Percentiles rank a stretch among this genome's conserved stretches.
Conservation (phyloP, 495 filamentous ascomycete species). For the Cryomyces minteri region DNA sequence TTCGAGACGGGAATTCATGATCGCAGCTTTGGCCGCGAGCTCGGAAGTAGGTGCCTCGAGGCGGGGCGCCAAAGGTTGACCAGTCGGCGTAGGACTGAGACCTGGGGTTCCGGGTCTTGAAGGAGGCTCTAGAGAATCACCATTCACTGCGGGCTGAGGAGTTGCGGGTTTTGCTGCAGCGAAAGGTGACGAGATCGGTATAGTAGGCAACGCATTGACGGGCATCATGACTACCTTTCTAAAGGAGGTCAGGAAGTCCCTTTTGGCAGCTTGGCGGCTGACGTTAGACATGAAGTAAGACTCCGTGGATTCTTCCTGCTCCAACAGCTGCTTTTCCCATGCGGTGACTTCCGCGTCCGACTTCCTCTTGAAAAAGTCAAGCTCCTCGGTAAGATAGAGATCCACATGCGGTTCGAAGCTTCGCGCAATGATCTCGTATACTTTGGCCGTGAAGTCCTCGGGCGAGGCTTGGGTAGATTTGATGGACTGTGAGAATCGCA, state of each 20-base stretch:
- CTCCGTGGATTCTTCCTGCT: constrained; percentile 79
- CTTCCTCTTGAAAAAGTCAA: constrained; percentile 60
- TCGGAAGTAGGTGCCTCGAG: constrained; percentile 59
- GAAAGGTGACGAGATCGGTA: constrained; percentile 23
- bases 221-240: constrained; percentile 99
- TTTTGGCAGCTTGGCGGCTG: constrained; percentile 86
- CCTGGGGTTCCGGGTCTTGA: constrained; percentile 11
- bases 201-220: constrained; percentile 57
- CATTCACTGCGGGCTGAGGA: constrained; percentile 4
- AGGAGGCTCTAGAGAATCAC: constrained; percentile 7
- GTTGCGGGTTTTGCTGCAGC: constrained; percentile 27
- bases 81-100: constrained; percentile 1
- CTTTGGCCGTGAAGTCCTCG: constrained; percentile 34
- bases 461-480: constrained; percentile 40
- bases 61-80: constrained; percentile 27
- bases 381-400: constrained; percentile 80
- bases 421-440: constrained; percentile 39
- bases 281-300: constrained; percentile 90
- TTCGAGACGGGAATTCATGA: constrained; percentile 88
- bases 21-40: constrained; percentile 82
- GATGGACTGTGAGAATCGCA: constrained; percentile 54
- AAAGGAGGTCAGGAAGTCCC: constrained; percentile 89
- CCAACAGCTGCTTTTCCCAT: constrained; percentile 84
- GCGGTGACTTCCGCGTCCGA: constrained; percentile 59
- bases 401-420: constrained; percentile 88